Conservation (phyloP, 2,329 filamentous ascomycete genomes). For the Aspergillus tanneri region DNA sequence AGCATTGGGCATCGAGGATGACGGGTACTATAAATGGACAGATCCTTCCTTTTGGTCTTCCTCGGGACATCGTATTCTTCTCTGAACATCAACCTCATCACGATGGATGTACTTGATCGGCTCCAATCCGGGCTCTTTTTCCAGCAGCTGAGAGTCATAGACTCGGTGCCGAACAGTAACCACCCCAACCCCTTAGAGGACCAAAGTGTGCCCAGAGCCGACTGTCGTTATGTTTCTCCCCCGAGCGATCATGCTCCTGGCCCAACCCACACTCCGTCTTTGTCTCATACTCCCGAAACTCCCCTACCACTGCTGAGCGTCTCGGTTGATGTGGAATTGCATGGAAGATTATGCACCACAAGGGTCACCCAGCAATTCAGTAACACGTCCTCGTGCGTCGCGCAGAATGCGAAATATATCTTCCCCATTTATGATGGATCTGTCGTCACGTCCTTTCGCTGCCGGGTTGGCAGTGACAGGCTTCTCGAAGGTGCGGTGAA, state of each 20-base stretch:
- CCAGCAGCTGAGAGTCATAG: no score
- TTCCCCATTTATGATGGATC: slow-evolving; percentile 4
- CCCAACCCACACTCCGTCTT: no score
- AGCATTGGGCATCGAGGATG: no score
- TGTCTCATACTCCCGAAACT: no score
- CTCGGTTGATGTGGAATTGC: not conserved
- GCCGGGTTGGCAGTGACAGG: slow-evolving; percentile 4
- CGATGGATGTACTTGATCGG: not conserved
- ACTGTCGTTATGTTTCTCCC: no score
- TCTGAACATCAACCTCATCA: not conserved
- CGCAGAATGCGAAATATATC: not conserved
- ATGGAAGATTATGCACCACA: not conserved
- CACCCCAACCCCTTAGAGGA: no score
- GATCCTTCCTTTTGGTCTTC: no score
- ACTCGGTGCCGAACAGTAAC: no score
- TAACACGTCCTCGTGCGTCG: not conserved
- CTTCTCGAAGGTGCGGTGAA: slow-evolving; percentile 3
- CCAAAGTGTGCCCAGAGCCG: no score
- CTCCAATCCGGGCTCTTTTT: slow-evolving; percentile 1
- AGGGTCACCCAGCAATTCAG: slow-evolving; percentile 1
- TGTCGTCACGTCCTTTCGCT: slow-evolving; percentile 1
- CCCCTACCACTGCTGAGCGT: not conserved
- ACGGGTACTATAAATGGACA: no score
- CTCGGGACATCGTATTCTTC: no score
- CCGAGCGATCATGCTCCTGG: no score